Evolutionary conservation across 805 yeast species (phyloP), one percentile per base, ranked within the genome.

Genomic region (Cyberlindnera meyerae): DNA sequence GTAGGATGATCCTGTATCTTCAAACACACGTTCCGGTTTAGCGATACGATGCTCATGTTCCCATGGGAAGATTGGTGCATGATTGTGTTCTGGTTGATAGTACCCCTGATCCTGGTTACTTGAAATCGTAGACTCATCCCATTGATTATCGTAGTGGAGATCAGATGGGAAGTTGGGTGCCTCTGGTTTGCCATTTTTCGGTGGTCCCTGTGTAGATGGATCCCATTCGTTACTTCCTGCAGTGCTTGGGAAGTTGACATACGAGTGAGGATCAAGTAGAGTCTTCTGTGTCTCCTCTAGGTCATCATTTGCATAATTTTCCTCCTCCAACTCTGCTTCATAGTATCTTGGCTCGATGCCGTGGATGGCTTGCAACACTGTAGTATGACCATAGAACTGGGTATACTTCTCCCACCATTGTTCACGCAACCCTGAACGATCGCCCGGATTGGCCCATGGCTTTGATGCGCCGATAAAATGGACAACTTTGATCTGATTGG

Each of bases 391-490:
- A 30, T 28, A 54, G 31, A 46, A 52, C 36, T 52, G 49, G 29
- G 33, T 14, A 21, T 44, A 54, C 33, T 44, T 49, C 2, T 8
- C 30, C 57, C 57, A 52, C 58, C 58, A 54, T 5, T 34, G 24
- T 16, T 37, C 31, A 28, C 44, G 45, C 34, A 52, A 33, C 1
- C 47, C 53, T 33, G 33, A 36, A 4, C 24, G 31, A 18, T 42
- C 47, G 11, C 33, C 27, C 11, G 33, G 39, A 7, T 34, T 40
- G 8, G 32, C 24, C 79, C 84, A 75, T 1, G 85, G 85, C 48
- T 79, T 79, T 11, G 51, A 47, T 4, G 71, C 61, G 0, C 90
- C 90, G 44, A 83, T 82, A 50, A 73, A 83, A 55, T 83, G 93
- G 8, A 80, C 61, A 29, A 78, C 57, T 31, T 61, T 63, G 17